Base-by-base conservation (phyloP, 2,329 filamentous ascomycete genomes). In the Aspergillus amoenus region DNA sequence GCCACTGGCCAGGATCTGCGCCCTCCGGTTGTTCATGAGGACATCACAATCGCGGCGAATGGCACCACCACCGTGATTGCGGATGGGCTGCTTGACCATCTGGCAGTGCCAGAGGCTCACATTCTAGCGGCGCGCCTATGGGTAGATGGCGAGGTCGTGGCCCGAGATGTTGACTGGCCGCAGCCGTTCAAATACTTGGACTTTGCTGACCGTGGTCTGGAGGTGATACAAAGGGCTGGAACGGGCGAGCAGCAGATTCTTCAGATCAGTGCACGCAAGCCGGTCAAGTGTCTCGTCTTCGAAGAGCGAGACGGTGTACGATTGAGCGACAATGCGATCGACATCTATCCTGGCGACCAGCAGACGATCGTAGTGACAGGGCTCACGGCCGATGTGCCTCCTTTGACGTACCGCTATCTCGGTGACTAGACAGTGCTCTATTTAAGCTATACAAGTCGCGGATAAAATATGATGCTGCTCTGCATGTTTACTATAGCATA, bases 111-210 rank as follows among this genome's bases (percentile, higher is more conserved):
- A 56, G 81, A 84, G 65, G 78, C 81, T 43, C 81, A 83, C 69
- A 81, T 84, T 15, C 71, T 82, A 17, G 73, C 70, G 9, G 81
- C 79, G 39, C 74, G 81, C 39, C 74, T 84, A 54, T 84, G 79
- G 81, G 73, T 85, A 40, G 72, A 80, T 48, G 78, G 75, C 21
- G 66, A 78, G 55, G 61, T 84, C 11, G 76, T 83, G 3, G 79
- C 81, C 11, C 76, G 83, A 49, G 82, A 85, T 61, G 76, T 82
- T 4, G 83, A 85, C 69, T 86, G 83, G 83, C 83, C 83, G 4
- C 82, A 85, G 66, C 83, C 83, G 42, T 78, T 85, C 63, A 85
- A 84, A 70, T 84, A 85, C 65, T 78, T 85, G 13, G 76, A 81
- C 57, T 78, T 85, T 58, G 74, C 76, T 3, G 73, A 81, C 34